These are phyloP conservation scores for Paracorniculantispora psalliotae DNA, from an alignment of 2,329 filamentous ascomycete genomes.

Conservation along the genomic window DNA sequence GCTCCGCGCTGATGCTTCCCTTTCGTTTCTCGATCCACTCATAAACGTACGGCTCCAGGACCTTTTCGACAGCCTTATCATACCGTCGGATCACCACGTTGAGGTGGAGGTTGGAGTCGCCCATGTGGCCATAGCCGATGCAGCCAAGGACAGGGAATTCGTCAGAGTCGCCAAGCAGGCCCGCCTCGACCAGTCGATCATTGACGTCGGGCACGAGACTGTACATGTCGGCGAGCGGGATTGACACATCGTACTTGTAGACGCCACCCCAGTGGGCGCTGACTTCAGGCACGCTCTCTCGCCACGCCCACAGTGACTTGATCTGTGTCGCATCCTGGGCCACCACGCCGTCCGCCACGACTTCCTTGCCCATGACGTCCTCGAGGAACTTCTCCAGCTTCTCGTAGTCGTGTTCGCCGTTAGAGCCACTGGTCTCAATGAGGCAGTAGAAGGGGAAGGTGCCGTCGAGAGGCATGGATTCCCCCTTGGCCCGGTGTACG, in stretches of 20 bases:
- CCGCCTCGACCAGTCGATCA: constrained; percentile 64
- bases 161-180: constrained; percentile 71
- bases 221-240: constrained; percentile 84
- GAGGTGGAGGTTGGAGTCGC: constrained; percentile 89
- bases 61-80: constrained; percentile 80
- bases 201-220: constrained; percentile 80
- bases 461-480: constrained; percentile 74
- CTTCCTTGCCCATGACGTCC: constrained; percentile 80
- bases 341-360: constrained; percentile 83
- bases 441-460: constrained; percentile 93
- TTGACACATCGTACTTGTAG: constrained; percentile 98
- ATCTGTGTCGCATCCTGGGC: constrained; percentile 92
- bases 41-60: constrained; percentile 91
- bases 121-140: constrained; percentile 98
- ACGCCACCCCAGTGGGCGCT: constrained; percentile 88
- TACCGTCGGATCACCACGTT: constrained; percentile 82
- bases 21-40: constrained; percentile 88
- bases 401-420: constrained; percentile 85
- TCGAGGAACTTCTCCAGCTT: constrained; percentile 91
- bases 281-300: constrained; percentile 88
- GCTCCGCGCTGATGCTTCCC: constrained; percentile 95
- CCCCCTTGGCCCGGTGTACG: constrained; percentile 68
- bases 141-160: constrained; percentile 78
- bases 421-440: constrained; percentile 93
- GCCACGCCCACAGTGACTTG: constrained; percentile 80